Evolutionary conservation across 495 filamentous ascomycete species (phyloP), one percentile per base, ranked within the genome.

Genomic region (Entonaema liquescens): DNA sequence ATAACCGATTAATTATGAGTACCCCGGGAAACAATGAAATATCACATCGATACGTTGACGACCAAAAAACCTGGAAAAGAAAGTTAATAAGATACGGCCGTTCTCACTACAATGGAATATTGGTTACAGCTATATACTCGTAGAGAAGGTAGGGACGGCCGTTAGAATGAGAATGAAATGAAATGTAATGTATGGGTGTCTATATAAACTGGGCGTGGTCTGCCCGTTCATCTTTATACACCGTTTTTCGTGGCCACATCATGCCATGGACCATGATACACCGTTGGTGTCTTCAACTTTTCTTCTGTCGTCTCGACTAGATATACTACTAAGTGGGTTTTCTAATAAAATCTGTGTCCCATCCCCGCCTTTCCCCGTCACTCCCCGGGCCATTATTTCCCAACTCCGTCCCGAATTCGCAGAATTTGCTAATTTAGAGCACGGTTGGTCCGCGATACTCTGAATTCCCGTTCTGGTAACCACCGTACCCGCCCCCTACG

Each of bases 201-300:
- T 71, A 72, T 72, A 59, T 72, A 67, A 67, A 47, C 23, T 28
- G 40, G 56, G 56, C 67, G 29, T 64, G 54, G 38, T 23, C 52
- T 59, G 49, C 40, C 53, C 62, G 56, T 61, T 61, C 64, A 49
- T 68, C 40, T 65, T 68, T 73, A 68, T 65, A 73, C 70, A 68
- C 47, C 60, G 47, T 73, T 52, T 73, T 52, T 73, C 70, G 70
- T 73, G 65, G 70, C 60, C 70, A 62, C 70, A 59, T 72, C 59
- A 72, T 55, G 54, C 55, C 64, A 59, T 57, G 59, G 42, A 47
- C 55, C 64, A 59, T 57, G 59, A 33, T 55, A 65, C 42, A 65
- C 59, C 60, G 52, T 23, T 53, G 47, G 59, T 49, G 40, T 13
- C 3, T n/a, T 40, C 47, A 40, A 25, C 29, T 31, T 44, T 25